Evolutionary conservation across 2,329 filamentous ascomycete genomes (phyloP).

Genomic region (Diaporthe caulivora): DNA sequence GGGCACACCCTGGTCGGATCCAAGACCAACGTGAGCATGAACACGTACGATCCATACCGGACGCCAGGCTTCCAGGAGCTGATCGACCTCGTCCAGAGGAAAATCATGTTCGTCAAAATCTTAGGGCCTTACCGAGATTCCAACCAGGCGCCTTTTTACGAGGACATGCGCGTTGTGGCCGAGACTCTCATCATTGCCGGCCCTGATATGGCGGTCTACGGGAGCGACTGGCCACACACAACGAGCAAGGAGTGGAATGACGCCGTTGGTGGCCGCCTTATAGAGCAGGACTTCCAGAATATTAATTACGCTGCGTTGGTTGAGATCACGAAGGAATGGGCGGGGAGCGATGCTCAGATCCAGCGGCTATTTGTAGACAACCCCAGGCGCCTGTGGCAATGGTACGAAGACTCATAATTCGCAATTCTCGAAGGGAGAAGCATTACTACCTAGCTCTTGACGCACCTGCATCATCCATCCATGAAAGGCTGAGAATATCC

Average conservation of each 20-base stretch:
- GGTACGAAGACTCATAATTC: conserved; percentile 18
- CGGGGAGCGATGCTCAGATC: conserved; percentile 20
- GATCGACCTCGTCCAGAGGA: conserved; percentile 21
- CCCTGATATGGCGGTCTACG: conserved; percentile 13
- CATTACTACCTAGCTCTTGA: no score
- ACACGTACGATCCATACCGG: conserved; percentile 19
- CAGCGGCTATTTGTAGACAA: conserved; percentile 23
- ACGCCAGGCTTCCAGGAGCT: conserved; percentile 13
- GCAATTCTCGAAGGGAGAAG: not conserved
- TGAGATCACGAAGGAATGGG: conserved; percentile 17
- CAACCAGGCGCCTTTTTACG: conserved; percentile 1
- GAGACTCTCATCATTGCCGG: conserved; percentile 17
- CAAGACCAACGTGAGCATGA: conserved; percentile 26
- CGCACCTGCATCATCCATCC: not conserved
- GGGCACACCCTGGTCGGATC: conserved; percentile 23
- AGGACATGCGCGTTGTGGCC: conserved; percentile 21
- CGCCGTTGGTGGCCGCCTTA: not conserved
- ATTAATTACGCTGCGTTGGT: conserved; percentile 7
- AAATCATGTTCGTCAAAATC: conserved; percentile 20
- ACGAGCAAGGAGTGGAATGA: not conserved
- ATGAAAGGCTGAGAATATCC: not conserved
- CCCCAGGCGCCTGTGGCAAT: conserved; percentile 20
- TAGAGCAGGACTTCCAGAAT: conserved; percentile 4
- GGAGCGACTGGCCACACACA: conserved; percentile 22
- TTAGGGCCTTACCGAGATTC: conserved; percentile 13